A percentile compares a stretch with the other conserved stretches of the same genome.
phyloP scores from a whole-genome alignment of 2,329 filamentous ascomycete genomes.

The Aquanectria penicillioides region DNA sequence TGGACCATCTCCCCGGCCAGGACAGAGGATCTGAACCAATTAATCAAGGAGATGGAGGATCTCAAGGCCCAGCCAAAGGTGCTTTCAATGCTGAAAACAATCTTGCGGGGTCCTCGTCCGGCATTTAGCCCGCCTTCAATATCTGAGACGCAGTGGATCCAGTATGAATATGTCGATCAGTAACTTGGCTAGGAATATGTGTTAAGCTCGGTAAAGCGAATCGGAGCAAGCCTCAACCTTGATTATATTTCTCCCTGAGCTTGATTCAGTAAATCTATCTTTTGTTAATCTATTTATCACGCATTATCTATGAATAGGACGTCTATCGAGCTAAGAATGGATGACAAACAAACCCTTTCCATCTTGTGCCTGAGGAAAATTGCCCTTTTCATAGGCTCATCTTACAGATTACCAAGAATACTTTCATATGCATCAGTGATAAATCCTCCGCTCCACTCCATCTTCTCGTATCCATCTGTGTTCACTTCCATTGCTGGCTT shows the following conservation, averaged over 20 bases:
- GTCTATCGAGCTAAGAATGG: too few species aligned
- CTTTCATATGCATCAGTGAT: background rate
- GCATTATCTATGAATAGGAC: too few species aligned
- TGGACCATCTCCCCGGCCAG: background rate
- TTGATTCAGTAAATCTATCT: too few species aligned
- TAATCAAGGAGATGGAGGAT: background rate
- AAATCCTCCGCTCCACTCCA: background rate
- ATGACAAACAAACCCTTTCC: too few species aligned
- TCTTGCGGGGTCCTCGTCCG: background rate
- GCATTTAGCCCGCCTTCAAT: background rate
- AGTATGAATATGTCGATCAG: background rate
- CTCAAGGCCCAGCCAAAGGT: background rate
- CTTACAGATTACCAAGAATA: too few species aligned
- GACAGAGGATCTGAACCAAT: background rate
- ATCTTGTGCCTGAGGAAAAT: too few species aligned
- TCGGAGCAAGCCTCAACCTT: too few species aligned
- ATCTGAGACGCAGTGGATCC: background rate
- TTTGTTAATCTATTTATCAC: too few species aligned
- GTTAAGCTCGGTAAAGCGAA: too few species aligned
- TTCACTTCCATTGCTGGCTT: background rate
- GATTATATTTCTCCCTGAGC: too few species aligned
- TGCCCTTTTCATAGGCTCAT: too few species aligned
- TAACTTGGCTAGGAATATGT: too few species aligned
- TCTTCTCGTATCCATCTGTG: background rate
- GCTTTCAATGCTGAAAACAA: background rate